phyloP scores from a whole-genome alignment of 129 eudicot species.

The Flaveria sonorensis region DNA sequence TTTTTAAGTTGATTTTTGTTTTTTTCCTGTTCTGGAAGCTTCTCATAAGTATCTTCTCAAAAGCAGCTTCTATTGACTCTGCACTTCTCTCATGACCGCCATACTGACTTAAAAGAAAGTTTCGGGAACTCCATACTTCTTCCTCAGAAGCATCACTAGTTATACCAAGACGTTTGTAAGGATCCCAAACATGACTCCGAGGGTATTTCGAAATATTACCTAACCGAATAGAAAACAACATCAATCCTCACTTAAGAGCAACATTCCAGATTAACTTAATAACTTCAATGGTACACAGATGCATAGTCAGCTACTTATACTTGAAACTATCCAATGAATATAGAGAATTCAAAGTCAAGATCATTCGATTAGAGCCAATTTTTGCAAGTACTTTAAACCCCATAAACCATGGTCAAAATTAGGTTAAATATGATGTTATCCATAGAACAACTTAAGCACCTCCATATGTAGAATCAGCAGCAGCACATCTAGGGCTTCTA shows the following conservation, averaged over 20 bases:
- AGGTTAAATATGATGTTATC: constrained; percentile 16
- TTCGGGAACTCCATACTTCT: constrained; percentile 92
- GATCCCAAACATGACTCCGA: constrained; percentile 82
- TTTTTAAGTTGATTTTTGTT: constrained; percentile 85
- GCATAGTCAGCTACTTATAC: constrained; percentile 14
- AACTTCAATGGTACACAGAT: neutral
- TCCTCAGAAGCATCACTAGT: constrained; percentile 84
- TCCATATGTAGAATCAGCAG: constrained; percentile 65
- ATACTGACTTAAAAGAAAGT: constrained; percentile 77
- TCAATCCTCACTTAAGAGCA: neutral
- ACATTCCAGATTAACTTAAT: neutral
- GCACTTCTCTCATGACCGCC: constrained; percentile 82
- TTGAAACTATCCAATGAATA: neutral
- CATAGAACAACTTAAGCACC: constrained; percentile 38
- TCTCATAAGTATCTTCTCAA: constrained; percentile 79
- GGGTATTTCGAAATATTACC: constrained; percentile 72
- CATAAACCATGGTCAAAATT: constrained; percentile 10
- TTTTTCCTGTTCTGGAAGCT: constrained; percentile 74
- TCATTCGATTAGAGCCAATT: neutral
- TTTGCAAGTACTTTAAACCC: constrained; percentile 1
- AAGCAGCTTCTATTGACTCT: constrained; percentile 93
- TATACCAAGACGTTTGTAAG: constrained; percentile 91
- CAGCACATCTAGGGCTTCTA: constrained; percentile 60
- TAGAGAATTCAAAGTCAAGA: neutral
- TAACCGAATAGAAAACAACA: constrained; percentile 16